Percentiles rank a stretch among this genome's conserved stretches.
phyloP scores from a whole-genome alignment of 2,329 filamentous ascomycete genomes.

The Pseudogymnoascus sp. region DNA sequence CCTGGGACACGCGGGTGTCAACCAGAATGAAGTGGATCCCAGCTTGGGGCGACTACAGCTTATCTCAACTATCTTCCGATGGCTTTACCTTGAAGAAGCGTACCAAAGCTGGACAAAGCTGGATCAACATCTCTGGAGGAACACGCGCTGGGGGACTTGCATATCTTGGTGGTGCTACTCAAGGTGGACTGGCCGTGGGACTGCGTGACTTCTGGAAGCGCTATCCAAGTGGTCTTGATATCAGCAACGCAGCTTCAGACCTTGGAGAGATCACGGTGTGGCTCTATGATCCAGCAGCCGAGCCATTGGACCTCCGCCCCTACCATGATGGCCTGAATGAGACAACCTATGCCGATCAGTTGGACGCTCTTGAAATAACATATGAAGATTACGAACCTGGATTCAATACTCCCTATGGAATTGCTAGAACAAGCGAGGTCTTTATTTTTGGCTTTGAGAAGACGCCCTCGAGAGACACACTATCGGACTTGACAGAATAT shows the following conservation, averaged over 20 bases:
- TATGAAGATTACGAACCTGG: conserved; percentile 54
- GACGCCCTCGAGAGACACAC: conserved; percentile 42
- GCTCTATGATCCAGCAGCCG: conserved; percentile 50
- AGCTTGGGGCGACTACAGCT: conserved; percentile 48
- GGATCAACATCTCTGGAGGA: conserved; percentile 51
- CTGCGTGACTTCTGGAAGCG: conserved; percentile 56
- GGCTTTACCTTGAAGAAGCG: conserved; percentile 54
- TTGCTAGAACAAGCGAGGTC: conserved; percentile 50
- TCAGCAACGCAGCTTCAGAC: conserved; percentile 42
- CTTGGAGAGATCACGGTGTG: conserved; percentile 48
- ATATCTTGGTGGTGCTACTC: conserved; percentile 49
- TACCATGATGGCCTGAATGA: conserved; percentile 51
- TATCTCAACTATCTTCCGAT: conserved; percentile 50
- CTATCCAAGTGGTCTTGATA: conserved; percentile 50
- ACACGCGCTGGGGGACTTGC: conserved; percentile 47
- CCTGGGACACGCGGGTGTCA: conserved; percentile 40
- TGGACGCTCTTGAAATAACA: conserved; percentile 53
- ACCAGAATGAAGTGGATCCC: conserved; percentile 48
- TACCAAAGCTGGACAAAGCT: conserved; percentile 48
- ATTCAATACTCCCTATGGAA: conserved; percentile 49
- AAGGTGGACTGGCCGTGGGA: conserved; percentile 51
- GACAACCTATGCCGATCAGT: conserved; percentile 47
- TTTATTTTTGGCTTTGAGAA: conserved; percentile 44
- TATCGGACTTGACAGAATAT: conserved; percentile 37
- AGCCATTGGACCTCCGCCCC: conserved; percentile 47